Evolutionary conservation across 805 yeast genomes (phyloP).

Genomic region (Saccharomycopsis javanensis): DNA sequence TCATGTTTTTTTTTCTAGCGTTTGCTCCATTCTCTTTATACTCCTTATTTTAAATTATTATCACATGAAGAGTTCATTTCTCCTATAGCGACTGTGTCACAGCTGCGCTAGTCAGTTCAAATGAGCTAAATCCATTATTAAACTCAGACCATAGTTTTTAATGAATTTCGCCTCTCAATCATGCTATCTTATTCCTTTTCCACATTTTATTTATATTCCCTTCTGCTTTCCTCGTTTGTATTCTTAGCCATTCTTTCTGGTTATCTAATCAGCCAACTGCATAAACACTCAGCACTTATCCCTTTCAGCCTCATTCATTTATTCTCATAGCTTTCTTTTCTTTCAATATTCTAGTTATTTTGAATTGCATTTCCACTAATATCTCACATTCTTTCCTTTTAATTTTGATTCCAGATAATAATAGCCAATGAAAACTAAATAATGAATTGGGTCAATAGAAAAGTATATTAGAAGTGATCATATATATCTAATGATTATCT

Average conservation of each 20-base stretch:
- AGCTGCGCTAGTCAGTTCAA: too few species aligned
- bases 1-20: neutral
- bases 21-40: neutral
- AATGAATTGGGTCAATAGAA: neutral
- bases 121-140: slow-evolving; percentile 1
- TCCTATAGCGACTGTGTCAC: too few species aligned
- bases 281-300: neutral
- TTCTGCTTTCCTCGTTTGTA: neutral
- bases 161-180: neutral
- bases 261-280: neutral
- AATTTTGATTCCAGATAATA: neutral
- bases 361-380: neutral
- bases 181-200: neutral
- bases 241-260: neutral
- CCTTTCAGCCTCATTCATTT: neutral
- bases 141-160: neutral
- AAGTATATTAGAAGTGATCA: neutral
- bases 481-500: too few species aligned
- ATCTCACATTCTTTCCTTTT: neutral
- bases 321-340: neutral
- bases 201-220: neutral
- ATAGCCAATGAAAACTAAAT: neutral
- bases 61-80: neutral
- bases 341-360: neutral
- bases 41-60: neutral